Percentiles rank a stretch among this genome's conserved stretches.
These are phyloP conservation scores for Ascosphaera aggregata DNA, from an alignment of 2,329 filamentous ascomycete genomes.

Conservation along the genomic window DNA sequence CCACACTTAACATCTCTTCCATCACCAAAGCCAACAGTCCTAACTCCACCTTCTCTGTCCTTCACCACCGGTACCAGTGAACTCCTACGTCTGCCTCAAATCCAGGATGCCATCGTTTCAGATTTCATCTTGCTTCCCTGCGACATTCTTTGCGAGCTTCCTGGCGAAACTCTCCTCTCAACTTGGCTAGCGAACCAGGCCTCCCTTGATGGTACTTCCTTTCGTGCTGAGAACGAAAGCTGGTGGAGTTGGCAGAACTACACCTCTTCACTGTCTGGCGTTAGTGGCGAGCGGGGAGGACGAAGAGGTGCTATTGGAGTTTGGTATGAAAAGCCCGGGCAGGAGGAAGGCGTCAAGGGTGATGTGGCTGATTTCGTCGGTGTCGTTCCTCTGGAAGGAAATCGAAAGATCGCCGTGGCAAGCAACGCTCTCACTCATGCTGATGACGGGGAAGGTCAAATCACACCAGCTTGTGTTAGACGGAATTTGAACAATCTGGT, in stretches of 20 bases:
- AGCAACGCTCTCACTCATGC: slow-evolving; percentile 10
- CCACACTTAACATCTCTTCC: slow-evolving; percentile 26
- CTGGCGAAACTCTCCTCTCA: slow-evolving; percentile 60
- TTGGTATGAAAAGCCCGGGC: slow-evolving; percentile 67
- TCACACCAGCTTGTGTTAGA: slow-evolving; percentile 36
- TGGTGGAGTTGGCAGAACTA: neutral
- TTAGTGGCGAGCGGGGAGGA: slow-evolving; percentile 31
- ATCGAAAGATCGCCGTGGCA: slow-evolving; percentile 23
- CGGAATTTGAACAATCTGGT: slow-evolving; percentile 52
- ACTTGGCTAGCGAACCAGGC: slow-evolving; percentile 77
- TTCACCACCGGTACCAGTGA: slow-evolving; percentile 78
- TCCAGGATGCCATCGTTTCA: slow-evolving; percentile 51
- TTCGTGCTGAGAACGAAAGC: slow-evolving; percentile 6
- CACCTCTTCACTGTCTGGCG: slow-evolving; percentile 22
- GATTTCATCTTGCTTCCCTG: slow-evolving; percentile 87
- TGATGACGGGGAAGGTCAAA: slow-evolving; percentile 16
- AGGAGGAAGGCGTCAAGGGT: slow-evolving; percentile 52
- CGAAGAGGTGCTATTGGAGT: slow-evolving; percentile 64
- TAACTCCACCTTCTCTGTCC: slow-evolving; percentile 53
- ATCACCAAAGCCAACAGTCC: slow-evolving; percentile 35
- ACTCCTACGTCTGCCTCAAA: slow-evolving; percentile 61
- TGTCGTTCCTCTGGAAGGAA: slow-evolving; percentile 40
- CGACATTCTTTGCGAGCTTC: slow-evolving; percentile 76
- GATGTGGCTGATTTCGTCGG: slow-evolving; percentile 88
- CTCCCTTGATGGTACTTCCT: slow-evolving; percentile 36